These are phyloP conservation scores for Yarrowia bubula DNA, from an alignment of 805 yeast genomes.

Conservation along the genomic window DNA sequence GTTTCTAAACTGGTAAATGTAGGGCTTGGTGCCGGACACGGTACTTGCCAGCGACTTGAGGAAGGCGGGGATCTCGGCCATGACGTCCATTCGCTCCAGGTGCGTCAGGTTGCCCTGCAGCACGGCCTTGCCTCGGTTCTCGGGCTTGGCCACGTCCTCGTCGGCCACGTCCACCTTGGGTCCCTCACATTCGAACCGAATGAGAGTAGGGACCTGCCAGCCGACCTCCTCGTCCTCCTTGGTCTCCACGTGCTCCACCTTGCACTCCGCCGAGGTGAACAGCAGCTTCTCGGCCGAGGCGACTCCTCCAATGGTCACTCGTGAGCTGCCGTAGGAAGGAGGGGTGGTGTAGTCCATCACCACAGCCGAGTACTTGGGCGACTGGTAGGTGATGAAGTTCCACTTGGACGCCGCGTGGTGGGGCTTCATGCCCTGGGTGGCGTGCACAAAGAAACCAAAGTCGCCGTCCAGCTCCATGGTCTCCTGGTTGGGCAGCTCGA, in stretches of 20 bases:
- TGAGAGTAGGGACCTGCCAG: conserved; percentile 80
- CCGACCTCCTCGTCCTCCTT: conserved; percentile 71
- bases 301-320: conserved; percentile 75
- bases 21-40: conserved; percentile 95
- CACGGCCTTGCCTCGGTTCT: conserved; percentile 44
- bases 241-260: conserved; percentile 56
- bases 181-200: conserved; percentile 59
- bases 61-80: conserved; percentile 94
- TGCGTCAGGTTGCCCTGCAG: conserved; percentile 60
- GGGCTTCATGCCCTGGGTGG: conserved; percentile 98
- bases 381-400: conserved; percentile 91
- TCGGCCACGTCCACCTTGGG: conserved; percentile 48
- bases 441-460: conserved; percentile 84
- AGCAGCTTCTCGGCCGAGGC: conserved; percentile 63
- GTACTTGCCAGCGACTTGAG: conserved; percentile 91
- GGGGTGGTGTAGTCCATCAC: conserved; percentile 97
- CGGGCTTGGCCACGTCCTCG: conserved; percentile 39
- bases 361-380: conserved; percentile 67
- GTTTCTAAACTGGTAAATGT: conserved; percentile 86
- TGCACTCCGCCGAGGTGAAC: conserved; percentile 64
- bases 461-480: conserved; percentile 37
- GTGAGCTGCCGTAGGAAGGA: conserved; percentile 76
- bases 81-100: conserved; percentile 92
- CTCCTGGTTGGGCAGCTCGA: conserved; percentile 42
- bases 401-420: conserved; percentile 97